phyloP scores from a whole-genome alignment of 192 early-diverging fungal genomes.

The Dissophora ornata region DNA sequence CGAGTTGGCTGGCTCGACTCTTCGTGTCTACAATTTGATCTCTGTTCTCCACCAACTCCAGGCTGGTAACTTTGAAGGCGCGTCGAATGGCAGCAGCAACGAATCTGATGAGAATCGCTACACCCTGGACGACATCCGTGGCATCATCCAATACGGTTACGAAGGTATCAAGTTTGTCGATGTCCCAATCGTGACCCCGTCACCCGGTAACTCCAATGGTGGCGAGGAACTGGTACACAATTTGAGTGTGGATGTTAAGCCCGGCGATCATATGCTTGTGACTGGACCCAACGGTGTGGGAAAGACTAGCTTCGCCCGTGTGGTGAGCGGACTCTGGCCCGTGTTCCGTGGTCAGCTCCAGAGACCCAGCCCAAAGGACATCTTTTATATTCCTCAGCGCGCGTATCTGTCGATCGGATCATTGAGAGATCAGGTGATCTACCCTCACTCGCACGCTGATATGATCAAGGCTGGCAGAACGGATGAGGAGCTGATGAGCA shows the following conservation, averaged over 20 bases:
- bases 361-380: slow-evolving; percentile 79
- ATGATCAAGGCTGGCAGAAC: slow-evolving; percentile 79
- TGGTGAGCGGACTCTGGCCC: slow-evolving; percentile 95
- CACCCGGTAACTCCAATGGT: slow-evolving; percentile 61
- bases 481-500: slow-evolving; percentile 82
- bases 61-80: slow-evolving; percentile 63
- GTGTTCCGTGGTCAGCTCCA: slow-evolving; percentile 79
- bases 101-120: slow-evolving; percentile 45
- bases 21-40: slow-evolving; percentile 87
- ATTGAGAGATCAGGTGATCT: slow-evolving; percentile 96
- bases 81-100: slow-evolving; percentile 8
- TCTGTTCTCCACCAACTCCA: slow-evolving; percentile 85
- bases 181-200: slow-evolving; percentile 92
- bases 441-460: slow-evolving; percentile 89
- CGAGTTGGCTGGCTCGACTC: slow-evolving; percentile 91
- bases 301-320: slow-evolving; percentile 93
- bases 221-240: slow-evolving; percentile 89
- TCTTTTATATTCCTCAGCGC: slow-evolving; percentile 99
- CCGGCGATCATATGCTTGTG: slow-evolving; percentile 92
- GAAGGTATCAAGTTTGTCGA: slow-evolving; percentile 85
- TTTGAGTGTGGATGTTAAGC: slow-evolving; percentile 80
- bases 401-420: slow-evolving; percentile 95
- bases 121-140: slow-evolving; percentile 65
- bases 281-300: slow-evolving; percentile 96
- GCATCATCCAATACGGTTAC: slow-evolving; percentile 64